Conservation (phyloP, 306 rosid species). For the Coriaria nepalensis region DNA sequence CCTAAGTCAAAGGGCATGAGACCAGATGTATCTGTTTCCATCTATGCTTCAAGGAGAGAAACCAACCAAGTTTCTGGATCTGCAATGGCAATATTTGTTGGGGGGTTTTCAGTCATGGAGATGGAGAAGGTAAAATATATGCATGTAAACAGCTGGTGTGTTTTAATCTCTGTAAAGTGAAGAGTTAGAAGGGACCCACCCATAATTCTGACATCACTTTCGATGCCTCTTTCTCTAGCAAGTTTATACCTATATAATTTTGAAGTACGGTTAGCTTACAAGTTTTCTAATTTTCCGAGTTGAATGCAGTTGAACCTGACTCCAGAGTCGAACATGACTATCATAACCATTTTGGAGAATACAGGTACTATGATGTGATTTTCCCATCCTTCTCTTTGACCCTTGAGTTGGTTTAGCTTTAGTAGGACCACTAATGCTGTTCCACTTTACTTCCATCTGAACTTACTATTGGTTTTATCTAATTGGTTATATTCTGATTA, state of each 20-base stretch:
- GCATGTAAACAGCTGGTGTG: constrained; percentile 2
- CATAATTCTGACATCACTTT: not conserved
- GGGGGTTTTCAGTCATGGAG: constrained; percentile 75
- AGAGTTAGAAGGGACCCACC: not conserved
- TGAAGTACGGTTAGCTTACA: not conserved
- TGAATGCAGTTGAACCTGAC: constrained; percentile 56
- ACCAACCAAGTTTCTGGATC: constrained; percentile 51
- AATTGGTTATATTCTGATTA: not conserved
- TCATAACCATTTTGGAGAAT: constrained; percentile 75
- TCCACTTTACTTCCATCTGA: too few species aligned
- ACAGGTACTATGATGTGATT: constrained; percentile 40
- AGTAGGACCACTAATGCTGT: too few species aligned
- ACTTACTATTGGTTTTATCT: too few species aligned
- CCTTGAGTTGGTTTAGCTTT: not conserved
- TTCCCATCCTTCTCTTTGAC: not conserved
- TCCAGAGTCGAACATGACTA: constrained; percentile 47
- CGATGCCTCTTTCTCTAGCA: constrained; percentile 9
- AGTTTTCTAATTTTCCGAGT: constrained; percentile 21
- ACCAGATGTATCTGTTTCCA: constrained; percentile 48
- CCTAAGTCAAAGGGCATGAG: constrained; percentile 61
- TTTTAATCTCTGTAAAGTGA: not conserved
- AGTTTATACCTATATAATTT: constrained; percentile 4
- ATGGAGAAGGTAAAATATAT: constrained; percentile 47
- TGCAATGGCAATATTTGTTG: constrained; percentile 70
- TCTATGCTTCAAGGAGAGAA: constrained; percentile 53